Conservation (phyloP, 768 basidiomycete species). For the Pisolithus marmoratus region DNA sequence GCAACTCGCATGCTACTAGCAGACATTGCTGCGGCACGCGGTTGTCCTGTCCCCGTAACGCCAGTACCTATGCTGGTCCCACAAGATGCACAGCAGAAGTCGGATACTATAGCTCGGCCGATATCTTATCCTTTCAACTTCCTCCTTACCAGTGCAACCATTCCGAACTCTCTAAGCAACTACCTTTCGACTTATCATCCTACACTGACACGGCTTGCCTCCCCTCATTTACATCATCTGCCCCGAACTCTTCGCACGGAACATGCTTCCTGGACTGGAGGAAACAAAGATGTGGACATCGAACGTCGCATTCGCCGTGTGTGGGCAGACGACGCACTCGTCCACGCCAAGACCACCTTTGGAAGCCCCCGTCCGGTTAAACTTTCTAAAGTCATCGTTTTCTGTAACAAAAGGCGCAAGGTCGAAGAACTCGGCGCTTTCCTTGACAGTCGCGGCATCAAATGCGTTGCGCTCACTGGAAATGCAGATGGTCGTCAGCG, state of each 20-base stretch:
- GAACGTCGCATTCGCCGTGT: slow-evolving; percentile 66
- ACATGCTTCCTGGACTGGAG: slow-evolving; percentile 71
- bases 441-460: slow-evolving; percentile 55
- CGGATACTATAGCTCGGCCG: slow-evolving; percentile 8
- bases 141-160: slow-evolving; percentile 80
- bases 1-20: slow-evolving; percentile 65
- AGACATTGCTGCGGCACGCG: slow-evolving; percentile 59
- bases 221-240: slow-evolving; percentile 74
- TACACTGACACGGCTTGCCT: slow-evolving; percentile 62
- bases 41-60: slow-evolving; percentile 1
- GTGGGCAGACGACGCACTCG: slow-evolving; percentile 62
- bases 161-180: slow-evolving; percentile 66
- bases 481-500: slow-evolving; percentile 49
- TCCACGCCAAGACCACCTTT: slow-evolving; percentile 20
- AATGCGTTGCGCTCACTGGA: slow-evolving; percentile 62
- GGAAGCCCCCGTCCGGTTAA: slow-evolving; percentile 16
- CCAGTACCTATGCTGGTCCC: background rate
- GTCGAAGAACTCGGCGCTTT: slow-evolving; percentile 57
- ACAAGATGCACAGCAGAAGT: background rate
- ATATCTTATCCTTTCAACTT: slow-evolving; percentile 71
- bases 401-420: slow-evolving; percentile 72
- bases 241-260: slow-evolving; percentile 67
- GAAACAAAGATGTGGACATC: slow-evolving; percentile 77
- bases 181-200: slow-evolving; percentile 65
- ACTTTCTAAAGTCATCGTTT: slow-evolving; percentile 71